Conservation (phyloP, 2,329 filamentous ascomycete genomes). For the Fusarium sp. region DNA sequence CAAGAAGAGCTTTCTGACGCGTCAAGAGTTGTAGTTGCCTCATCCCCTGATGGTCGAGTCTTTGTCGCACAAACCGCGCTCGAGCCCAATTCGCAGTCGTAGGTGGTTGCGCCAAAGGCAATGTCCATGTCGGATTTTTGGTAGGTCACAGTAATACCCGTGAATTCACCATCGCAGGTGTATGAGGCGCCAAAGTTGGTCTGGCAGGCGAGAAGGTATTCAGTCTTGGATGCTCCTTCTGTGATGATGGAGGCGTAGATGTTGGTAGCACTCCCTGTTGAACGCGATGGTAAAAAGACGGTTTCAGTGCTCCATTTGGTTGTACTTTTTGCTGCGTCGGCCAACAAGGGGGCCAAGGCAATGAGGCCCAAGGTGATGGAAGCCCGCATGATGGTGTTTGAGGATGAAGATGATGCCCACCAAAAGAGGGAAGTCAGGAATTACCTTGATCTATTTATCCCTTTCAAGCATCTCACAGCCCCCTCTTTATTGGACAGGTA, state of each 20-base stretch:
- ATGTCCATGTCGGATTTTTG: conserved; percentile 25
- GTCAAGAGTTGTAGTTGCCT: conserved; percentile 24
- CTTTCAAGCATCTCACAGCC: too few relatives aligned
- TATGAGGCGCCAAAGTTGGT: conserved; percentile 33
- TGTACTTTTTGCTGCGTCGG: conserved; percentile 12
- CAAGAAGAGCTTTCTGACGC: conserved; percentile 24
- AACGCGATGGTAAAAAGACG: conserved; percentile 27
- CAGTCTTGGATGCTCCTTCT: conserved; percentile 27
- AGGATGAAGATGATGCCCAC: neutral
- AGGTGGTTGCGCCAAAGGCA: conserved; percentile 29
- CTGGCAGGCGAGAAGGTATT: conserved; percentile 43
- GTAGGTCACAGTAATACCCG: conserved; percentile 37
- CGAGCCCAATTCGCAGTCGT: conserved; percentile 28
- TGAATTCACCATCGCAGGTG: conserved; percentile 38
- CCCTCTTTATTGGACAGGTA: neutral
- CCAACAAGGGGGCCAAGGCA: neutral
- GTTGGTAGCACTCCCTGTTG: conserved; percentile 32
- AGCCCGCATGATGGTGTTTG: conserved; percentile 3
- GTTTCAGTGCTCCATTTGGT: conserved; percentile 28
- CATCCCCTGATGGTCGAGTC: neutral
- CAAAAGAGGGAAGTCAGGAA: neutral
- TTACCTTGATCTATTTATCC: neutral
- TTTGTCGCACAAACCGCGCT: conserved; percentile 32
- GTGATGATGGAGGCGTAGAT: conserved; percentile 45
- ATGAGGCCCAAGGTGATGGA: neutral